These are phyloP conservation scores for Phytophthora pini DNA, from an alignment of 352 stramenopile species.

Conservation along the genomic window DNA sequence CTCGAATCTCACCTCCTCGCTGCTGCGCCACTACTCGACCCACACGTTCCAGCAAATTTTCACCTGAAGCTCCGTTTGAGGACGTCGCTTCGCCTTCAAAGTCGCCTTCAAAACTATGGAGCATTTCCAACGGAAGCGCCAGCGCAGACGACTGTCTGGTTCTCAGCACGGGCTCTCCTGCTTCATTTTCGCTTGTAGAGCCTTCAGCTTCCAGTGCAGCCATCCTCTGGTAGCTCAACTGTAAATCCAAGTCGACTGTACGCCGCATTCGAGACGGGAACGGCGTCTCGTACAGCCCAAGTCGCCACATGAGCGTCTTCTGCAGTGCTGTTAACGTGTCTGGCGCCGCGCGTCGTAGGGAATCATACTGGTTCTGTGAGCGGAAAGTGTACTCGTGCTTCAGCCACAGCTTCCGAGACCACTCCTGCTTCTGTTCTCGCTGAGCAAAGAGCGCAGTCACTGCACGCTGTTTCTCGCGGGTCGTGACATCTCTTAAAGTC, in stretches of 20 bases:
- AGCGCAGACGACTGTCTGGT: constrained; percentile 25
- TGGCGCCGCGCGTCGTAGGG: constrained; percentile 37
- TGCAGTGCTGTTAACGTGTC: constrained; percentile 39
- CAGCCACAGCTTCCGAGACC: constrained; percentile 66
- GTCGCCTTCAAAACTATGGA: constrained; percentile 48
- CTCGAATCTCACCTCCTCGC: constrained; percentile 75
- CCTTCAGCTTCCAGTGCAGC: constrained; percentile 11
- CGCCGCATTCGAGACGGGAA: constrained; percentile 65
- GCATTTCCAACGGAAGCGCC: constrained; percentile 47
- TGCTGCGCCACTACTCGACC: constrained; percentile 77
- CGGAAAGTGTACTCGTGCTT: constrained; percentile 76
- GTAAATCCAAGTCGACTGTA: constrained; percentile 60
- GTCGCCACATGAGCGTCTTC: constrained; percentile 47
- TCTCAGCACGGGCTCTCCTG: neutral
- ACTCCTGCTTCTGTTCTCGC: constrained; percentile 40
- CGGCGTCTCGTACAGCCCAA: constrained; percentile 72
- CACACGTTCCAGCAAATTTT: constrained; percentile 68
- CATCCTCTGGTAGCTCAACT: constrained; percentile 33
- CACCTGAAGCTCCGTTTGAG: constrained; percentile 32
- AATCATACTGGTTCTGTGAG: constrained; percentile 63
- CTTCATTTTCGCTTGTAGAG: neutral
- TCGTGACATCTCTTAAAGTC: constrained; percentile 52
- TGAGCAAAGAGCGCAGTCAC: constrained; percentile 24
- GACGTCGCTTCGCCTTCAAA: constrained; percentile 25
- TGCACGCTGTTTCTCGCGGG: constrained; percentile 47